A percentile compares a stretch with the other conserved stretches of the same genome.
These are phyloP conservation scores for Spergularia azorica DNA, from an alignment of 179 eudicot species.

Conservation along the genomic window DNA sequence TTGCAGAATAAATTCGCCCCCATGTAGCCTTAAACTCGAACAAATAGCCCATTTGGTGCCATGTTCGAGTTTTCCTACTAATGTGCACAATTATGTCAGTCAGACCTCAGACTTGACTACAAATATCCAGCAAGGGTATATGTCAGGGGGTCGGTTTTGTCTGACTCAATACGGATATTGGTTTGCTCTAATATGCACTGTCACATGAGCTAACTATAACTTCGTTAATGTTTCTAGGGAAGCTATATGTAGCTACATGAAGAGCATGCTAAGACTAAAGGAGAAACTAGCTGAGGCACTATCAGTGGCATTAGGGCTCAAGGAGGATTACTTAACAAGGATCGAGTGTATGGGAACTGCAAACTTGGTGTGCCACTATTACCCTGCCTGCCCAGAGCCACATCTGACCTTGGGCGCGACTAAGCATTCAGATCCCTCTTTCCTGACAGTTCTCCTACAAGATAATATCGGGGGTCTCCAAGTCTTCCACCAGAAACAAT, in stretches of 20 bases:
- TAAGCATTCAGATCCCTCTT: constrained; percentile 54
- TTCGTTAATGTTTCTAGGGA: constrained; percentile 33
- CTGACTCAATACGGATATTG: too few relatives aligned
- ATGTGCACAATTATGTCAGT: background rate
- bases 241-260: constrained; percentile 39
- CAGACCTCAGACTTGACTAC: background rate
- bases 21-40: too few relatives aligned
- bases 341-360: constrained; percentile 48
- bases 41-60: too few relatives aligned
- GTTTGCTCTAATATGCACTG: background rate
- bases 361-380: constrained; percentile 44
- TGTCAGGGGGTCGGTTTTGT: constrained; percentile 18
- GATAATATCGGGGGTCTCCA: constrained; percentile 56
- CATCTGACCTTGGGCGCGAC: constrained; percentile 50
- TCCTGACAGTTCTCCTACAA: constrained; percentile 55
- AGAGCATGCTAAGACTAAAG: constrained; percentile 35
- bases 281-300: constrained; percentile 34
- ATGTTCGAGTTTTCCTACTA: too few relatives aligned
- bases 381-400: constrained; percentile 58
- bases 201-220: background rate
- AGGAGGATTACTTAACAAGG: constrained; percentile 34
- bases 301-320: constrained; percentile 49
- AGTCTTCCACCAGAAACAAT: constrained; percentile 41
- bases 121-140: background rate
- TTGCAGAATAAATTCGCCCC: too few relatives aligned